Evolutionary conservation across 2,329 filamentous ascomycete species (phyloP), one percentile per base, ranked within the genome.

Genomic region (Ploettnerulaceae sp.): DNA sequence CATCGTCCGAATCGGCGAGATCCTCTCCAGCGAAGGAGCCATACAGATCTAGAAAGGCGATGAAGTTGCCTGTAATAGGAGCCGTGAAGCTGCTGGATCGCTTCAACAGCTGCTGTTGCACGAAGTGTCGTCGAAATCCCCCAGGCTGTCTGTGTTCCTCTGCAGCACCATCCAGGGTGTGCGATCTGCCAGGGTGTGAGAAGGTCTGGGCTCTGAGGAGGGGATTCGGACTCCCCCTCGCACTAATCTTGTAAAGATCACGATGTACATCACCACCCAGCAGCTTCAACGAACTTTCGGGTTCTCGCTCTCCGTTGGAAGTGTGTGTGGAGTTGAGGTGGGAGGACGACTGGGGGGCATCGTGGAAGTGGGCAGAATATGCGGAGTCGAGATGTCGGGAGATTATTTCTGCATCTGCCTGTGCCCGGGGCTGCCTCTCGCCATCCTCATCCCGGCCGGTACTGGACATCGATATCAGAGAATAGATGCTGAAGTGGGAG

Each of bases 21-120:
- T 95, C 86, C 67, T 97, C 93, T 67, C 91, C 93, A 1, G 91
- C 91, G 64, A 97, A 97, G 66, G 96, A 90, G 4, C 91, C 91
- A 59, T 95, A 97, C 17, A 97, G 76, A 9, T 87, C 89, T 36
- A 97, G 66, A 60, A 97, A 97, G 63, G 96, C 90, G 45, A 97
- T 76, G 64, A 97, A 97, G 66, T 86, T 97, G 53, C 76, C 88
- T 0, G 91, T 95, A 47, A 95, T 81, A 14, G 93, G 72, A 75
- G 77, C 47, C 73, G 72, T 37, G 67, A 58, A 43, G 61, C 59
- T 53, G 51, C 59, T 55, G 61, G 51, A 41, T 1, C 49, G 36
- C 29, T 47, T 40, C 41, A 36, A 8, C n/a, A 33, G 14, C n/a
- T 61, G 57, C 22, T 62, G 63, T 37, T 62, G 66, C 11, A 80